phyloP scores from a whole-genome alignment of 371 early-diverging fungal genomes.

The Saksenaea vasiformis region DNA sequence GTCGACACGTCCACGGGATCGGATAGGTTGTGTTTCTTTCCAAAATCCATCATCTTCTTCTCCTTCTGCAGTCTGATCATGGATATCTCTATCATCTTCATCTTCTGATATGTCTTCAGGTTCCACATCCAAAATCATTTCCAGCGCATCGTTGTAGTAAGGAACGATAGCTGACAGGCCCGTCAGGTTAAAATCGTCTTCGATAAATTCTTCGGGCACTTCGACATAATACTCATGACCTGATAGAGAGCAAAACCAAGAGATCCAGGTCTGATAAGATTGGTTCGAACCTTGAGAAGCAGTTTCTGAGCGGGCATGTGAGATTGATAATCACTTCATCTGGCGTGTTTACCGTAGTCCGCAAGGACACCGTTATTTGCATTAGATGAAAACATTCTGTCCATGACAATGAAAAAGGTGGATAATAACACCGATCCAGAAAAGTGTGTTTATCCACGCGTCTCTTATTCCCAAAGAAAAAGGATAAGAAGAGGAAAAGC shows the following conservation, averaged over 20 bases:
- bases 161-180: conserved; percentile 82
- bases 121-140: conserved; percentile 86
- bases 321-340: conserved; percentile 4
- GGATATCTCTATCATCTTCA: conserved; percentile 3
- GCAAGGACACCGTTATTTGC: neutral
- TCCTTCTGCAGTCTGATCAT: conserved; percentile 8
- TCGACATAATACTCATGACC: conserved; percentile 87
- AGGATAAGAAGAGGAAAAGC: neutral
- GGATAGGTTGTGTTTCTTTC: conserved; percentile 27
- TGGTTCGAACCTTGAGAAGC: conserved; percentile 3
- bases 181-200: conserved; percentile 93
- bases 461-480: neutral
- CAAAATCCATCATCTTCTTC: conserved; percentile 34
- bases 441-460: neutral
- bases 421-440: neutral
- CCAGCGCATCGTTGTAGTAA: conserved; percentile 80
- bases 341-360: neutral
- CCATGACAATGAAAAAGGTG: neutral
- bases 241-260: conserved; percentile 48
- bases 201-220: conserved; percentile 86
- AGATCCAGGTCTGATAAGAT: conserved; percentile 10
- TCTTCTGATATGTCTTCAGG: conserved; percentile 48
- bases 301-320: neutral
- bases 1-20: conserved; percentile 17
- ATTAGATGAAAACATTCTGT: conserved; percentile 5